Percentiles rank a stretch among this genome's conserved stretches.
Evolutionary conservation across 192 early-diverging fungal species (phyloP).

Genomic region (Umbelopsis vinacea): DNA sequence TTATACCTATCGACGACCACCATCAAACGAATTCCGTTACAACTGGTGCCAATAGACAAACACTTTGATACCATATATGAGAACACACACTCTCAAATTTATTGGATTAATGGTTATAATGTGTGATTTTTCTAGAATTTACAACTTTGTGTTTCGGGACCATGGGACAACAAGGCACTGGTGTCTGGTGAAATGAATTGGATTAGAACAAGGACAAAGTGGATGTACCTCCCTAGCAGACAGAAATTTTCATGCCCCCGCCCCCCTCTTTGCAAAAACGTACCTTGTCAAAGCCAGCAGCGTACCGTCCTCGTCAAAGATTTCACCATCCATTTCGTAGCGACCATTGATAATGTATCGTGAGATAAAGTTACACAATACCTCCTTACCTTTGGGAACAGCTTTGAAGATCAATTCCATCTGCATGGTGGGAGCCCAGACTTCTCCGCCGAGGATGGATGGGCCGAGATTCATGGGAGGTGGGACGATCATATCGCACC

Average conservation of each 20-base stretch:
- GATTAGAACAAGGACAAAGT: no score
- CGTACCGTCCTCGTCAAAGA: constrained; percentile 32
- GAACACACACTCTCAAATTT: no score
- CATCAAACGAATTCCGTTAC: no score
- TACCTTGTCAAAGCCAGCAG: constrained; percentile 43
- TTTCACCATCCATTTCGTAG: constrained; percentile 37
- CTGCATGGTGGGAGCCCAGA: constrained; percentile 42
- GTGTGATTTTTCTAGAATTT: neutral
- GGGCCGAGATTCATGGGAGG: constrained; percentile 29
- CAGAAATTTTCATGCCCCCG: no score
- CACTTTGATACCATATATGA: neutral
- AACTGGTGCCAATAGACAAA: no score
- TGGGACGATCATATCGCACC: constrained; percentile 37
- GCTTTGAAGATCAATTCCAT: constrained; percentile 40
- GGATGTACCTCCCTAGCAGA: no score
- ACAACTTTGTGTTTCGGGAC: constrained; percentile 13
- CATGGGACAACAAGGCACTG: constrained; percentile 19
- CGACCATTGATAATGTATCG: constrained; percentile 40
- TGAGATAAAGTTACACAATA: constrained; percentile 30
- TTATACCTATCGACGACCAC: no score
- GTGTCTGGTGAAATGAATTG: neutral
- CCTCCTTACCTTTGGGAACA: constrained; percentile 22
- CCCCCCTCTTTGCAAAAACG: no score
- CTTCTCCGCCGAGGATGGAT: neutral
- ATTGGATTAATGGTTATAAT: no score